Evolutionary conservation across 2,329 filamentous ascomycete genomes (phyloP), one percentile per base, ranked within the genome.

Genomic region (Penicillium aurantiogriseum): DNA sequence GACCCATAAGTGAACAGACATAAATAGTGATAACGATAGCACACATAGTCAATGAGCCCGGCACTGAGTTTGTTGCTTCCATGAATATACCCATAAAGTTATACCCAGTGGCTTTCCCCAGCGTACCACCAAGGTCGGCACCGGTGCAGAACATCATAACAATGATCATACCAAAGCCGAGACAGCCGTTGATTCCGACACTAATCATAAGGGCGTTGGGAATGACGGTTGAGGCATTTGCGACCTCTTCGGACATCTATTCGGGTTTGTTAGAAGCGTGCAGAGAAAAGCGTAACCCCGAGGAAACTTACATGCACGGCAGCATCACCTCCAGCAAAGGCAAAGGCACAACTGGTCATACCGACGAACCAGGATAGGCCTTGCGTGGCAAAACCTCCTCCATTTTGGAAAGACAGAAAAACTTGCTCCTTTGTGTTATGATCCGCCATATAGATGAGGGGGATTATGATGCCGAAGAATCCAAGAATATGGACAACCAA

Each of bases 381-480:
- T 31, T 75, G 69, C 2, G 68, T 78, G 4, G 69, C 68, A 76
- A 79, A 83, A 1, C 68, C 69, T 1, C 79, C 80, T 13, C 64
- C 58, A 57, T 83, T 82, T 27, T 72, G 69, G 58, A 83, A 83
- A 1, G 71, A 67, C 3, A 76, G 74, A 56, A 83, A 81, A 1
- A 81, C 77, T 8, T 74, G 71, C 10, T 74, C 66, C 0, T 76
- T 71, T n/a, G 76, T 71, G 38, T 76, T 73, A 7, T 72, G 71
- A 2, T 77, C 75, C 0, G 76, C 74, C 54, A 80, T 69, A 1
- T 76, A 72, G 58, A 75, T 70, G 5, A 83, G 64, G 0, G 78
- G 73, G 33, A 82, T 78, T 13, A 83, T 64, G 50, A 83, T 79
- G 0, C 76, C 80, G 58, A 83, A 80, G 64, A 83, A 80, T 5